Evolutionary conservation across 805 yeast species (phyloP).

Genomic region (Cyberlindnera subsufficiens): DNA sequence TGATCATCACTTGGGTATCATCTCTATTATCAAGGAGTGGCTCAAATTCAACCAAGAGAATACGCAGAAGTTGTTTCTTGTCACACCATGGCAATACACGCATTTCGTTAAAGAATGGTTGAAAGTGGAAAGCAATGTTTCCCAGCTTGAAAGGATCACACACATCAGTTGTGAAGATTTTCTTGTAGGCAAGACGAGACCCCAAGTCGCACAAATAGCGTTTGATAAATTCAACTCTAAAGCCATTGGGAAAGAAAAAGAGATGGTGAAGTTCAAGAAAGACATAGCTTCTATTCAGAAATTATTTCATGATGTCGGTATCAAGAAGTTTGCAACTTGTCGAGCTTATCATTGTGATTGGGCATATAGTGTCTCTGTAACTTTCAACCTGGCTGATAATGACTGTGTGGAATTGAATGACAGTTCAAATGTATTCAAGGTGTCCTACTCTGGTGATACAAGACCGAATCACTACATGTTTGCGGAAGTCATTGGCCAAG

Average conservation of each 20-base stretch:
- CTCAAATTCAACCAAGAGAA: slow-evolving; percentile 31
- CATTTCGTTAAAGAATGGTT: slow-evolving; percentile 68
- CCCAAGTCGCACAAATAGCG: slow-evolving; percentile 25
- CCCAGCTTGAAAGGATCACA: slow-evolving; percentile 36
- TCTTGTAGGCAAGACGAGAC: slow-evolving; percentile 31
- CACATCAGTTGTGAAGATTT: slow-evolving; percentile 61
- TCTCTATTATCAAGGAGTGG: slow-evolving; percentile 70
- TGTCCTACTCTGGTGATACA: slow-evolving; percentile 93
- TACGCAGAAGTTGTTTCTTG: slow-evolving; percentile 42
- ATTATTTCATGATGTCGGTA: slow-evolving; percentile 37
- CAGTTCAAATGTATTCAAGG: slow-evolving; percentile 40
- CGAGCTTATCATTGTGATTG: slow-evolving; percentile 80
- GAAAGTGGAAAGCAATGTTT: slow-evolving; percentile 33
- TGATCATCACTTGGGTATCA: slow-evolving; percentile 88
- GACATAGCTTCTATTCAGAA: slow-evolving; percentile 24
- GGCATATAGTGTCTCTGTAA: slow-evolving; percentile 65
- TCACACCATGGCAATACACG: slow-evolving; percentile 72
- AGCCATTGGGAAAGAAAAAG: background rate
- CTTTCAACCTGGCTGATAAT: slow-evolving; percentile 30
- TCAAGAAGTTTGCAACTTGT: slow-evolving; percentile 48
- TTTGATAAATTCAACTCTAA: slow-evolving; percentile 16
- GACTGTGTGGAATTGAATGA: slow-evolving; percentile 8
- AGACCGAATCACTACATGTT: slow-evolving; percentile 66
- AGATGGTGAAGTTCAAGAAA: slow-evolving; percentile 9
- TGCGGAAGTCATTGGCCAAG: slow-evolving; percentile 52